Percentiles rank a stretch among this genome's conserved stretches.
Evolutionary conservation across 2,329 filamentous ascomycete species (phyloP).

Genomic region (Dryadomyces quercus-mongolicae): DNA sequence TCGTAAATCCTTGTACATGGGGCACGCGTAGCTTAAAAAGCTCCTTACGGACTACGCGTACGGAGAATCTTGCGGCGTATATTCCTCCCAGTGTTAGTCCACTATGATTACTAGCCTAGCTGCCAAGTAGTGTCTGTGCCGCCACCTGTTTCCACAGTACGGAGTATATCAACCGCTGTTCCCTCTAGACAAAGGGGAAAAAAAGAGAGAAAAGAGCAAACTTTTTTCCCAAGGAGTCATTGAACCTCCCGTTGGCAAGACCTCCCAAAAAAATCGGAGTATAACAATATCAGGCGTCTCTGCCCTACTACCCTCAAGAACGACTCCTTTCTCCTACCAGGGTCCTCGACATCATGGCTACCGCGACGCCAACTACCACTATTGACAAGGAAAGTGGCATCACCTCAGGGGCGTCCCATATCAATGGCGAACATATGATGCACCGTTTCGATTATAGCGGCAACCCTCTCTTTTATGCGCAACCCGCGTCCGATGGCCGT

Average conservation of each 20-base stretch:
- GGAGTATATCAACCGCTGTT: not conserved
- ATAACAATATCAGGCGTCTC: not conserved
- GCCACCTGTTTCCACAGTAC: not conserved
- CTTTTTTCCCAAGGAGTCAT: not conserved
- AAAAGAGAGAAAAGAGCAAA: not conserved
- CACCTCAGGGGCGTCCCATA: not conserved
- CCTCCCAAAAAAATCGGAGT: not conserved
- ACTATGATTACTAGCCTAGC: too few species aligned
- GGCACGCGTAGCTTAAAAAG: too few species aligned
- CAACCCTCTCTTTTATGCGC: constrained; percentile 27
- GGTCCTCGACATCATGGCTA: constrained; percentile 3
- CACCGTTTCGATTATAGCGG: constrained; percentile 18
- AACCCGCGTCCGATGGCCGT: constrained; percentile 21
- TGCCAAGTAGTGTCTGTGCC: not conserved
- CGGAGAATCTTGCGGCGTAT: too few species aligned
- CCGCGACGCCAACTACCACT: constrained; percentile 1
- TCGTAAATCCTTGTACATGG: too few species aligned
- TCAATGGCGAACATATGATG: constrained; percentile 2
- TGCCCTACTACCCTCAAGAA: not conserved
- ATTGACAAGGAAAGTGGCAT: not conserved
- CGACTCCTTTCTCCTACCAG: not conserved
- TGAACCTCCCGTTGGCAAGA: not conserved
- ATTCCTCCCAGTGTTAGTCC: too few species aligned
- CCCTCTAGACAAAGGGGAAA: not conserved
- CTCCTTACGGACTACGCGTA: too few species aligned